Conservation (phyloP, 179 eudicot genomes). For the Amaranthus tricolor region DNA sequence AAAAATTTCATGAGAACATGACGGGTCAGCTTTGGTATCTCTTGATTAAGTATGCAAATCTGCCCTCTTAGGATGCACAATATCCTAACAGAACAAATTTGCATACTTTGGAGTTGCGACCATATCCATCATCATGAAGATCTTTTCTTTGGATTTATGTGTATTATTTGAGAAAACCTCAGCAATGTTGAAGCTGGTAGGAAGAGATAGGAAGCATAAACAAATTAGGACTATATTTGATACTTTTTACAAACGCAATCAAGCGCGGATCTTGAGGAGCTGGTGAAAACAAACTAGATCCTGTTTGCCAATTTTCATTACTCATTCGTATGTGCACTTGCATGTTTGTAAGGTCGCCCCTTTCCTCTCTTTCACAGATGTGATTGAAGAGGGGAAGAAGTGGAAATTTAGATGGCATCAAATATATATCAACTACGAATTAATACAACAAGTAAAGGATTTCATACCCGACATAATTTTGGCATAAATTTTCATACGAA, state of each 20-base stretch:
- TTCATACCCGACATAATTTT: slow-evolving; percentile 96
- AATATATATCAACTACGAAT: neutral
- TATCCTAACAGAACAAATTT: too few relatives aligned
- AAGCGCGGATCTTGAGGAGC: neutral
- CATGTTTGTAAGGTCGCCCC: neutral
- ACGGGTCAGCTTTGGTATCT: too few relatives aligned
- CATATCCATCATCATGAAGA: too few relatives aligned
- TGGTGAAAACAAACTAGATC: neutral
- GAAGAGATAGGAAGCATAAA: neutral
- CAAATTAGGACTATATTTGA: neutral
- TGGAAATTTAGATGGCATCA: neutral
- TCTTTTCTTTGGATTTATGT: neutral
- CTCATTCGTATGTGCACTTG: neutral
- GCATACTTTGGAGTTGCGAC: too few relatives aligned
- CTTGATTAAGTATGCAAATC: too few relatives aligned
- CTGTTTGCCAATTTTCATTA: neutral
- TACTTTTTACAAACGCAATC: neutral
- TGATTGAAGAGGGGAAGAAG: neutral
- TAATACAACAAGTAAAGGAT: neutral
- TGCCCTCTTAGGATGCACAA: too few relatives aligned
- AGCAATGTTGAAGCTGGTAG: neutral
- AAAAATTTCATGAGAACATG: too few relatives aligned
- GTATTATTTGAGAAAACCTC: neutral
- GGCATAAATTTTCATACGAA: slow-evolving; percentile 92
- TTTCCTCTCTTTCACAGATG: neutral